A percentile compares a stretch with the other conserved stretches of the same genome.
Conservation (phyloP, 495 filamentous ascomycete genomes). For the Astrocystis sublimbata region DNA sequence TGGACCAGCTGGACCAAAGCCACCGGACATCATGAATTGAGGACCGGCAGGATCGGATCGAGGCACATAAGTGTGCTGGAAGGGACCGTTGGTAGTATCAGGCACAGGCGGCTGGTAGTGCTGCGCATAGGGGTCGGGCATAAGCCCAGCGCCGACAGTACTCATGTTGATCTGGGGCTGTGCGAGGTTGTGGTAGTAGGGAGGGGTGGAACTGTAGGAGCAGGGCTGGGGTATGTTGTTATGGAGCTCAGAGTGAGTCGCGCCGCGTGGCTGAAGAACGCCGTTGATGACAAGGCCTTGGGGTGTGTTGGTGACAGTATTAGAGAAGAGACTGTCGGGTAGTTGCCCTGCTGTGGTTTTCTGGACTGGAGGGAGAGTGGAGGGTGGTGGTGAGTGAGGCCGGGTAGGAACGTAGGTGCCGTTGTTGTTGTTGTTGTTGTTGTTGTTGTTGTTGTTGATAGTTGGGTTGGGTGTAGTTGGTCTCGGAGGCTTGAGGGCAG, state of each 20-base stretch:
- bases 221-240: background rate
- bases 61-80: slow-evolving; percentile 47
- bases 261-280: slow-evolving; percentile 3
- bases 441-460: background rate
- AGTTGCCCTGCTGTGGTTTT: background rate
- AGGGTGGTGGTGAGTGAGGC: background rate
- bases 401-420: background rate
- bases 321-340: slow-evolving; percentile 8
- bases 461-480: background rate
- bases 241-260: background rate
- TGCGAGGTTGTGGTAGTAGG: slow-evolving; percentile 9
- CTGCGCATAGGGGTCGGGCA: slow-evolving; percentile 31
- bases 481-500: background rate
- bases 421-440: no score
- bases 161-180: slow-evolving; percentile 12
- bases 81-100: slow-evolving; percentile 46
- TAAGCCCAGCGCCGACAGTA: slow-evolving; percentile 19
- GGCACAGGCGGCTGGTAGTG: slow-evolving; percentile 52
- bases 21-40: background rate
- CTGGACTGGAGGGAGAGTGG: background rate
- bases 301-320: slow-evolving; percentile 30
- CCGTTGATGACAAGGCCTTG: slow-evolving; percentile 24
- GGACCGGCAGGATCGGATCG: slow-evolving; percentile 34
- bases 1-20: background rate
- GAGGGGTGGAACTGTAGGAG: slow-evolving; percentile 13